Percentiles rank a stretch among this genome's conserved stretches.
These are phyloP conservation scores for Domatiomyces catenatus DNA, from an alignment of 2,329 filamentous ascomycete genomes.

Conservation along the genomic window DNA sequence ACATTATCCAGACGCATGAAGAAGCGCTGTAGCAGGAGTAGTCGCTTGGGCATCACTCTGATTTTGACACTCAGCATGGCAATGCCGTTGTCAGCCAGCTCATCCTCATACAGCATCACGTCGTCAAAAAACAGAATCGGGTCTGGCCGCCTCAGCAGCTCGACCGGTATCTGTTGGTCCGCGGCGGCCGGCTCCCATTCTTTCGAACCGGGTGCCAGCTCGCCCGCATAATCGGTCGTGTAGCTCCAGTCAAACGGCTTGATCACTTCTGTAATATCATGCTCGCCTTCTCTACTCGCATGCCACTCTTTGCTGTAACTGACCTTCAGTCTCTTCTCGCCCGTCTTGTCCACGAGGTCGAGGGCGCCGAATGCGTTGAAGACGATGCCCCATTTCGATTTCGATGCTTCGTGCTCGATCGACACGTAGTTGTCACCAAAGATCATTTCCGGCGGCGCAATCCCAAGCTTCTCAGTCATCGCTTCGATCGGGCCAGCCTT, in stretches of 20 bases:
- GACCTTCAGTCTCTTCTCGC: conserved; percentile 77
- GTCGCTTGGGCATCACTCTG: conserved; percentile 75
- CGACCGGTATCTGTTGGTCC: conserved; percentile 59
- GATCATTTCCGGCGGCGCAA: conserved; percentile 95
- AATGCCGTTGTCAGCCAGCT: conserved; percentile 94
- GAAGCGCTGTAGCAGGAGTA: conserved; percentile 70
- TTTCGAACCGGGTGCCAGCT: conserved; percentile 29
- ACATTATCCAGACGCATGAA: conserved; percentile 92
- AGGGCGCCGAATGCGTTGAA: conserved; percentile 82
- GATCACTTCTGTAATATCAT: conserved; percentile 81
- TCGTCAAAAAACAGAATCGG: conserved; percentile 96
- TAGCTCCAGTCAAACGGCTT: conserved; percentile 98
- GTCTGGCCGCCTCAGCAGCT: conserved; percentile 73
- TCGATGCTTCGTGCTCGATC: conserved; percentile 56
- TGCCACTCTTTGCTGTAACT: conserved; percentile 86
- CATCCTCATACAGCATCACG: conserved; percentile 90
- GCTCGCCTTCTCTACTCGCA: conserved; percentile 56
- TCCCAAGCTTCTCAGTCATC: conserved; percentile 63
- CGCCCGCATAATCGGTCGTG: conserved; percentile 72
- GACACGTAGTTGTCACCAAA: conserved; percentile 85
- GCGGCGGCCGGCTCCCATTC: conserved; percentile 28
- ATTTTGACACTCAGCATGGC: conserved; percentile 81
- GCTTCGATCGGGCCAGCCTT: conserved; percentile 80
- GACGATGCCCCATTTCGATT: conserved; percentile 63
- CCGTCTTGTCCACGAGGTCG: conserved; percentile 87